These are phyloP conservation scores for Rhododendron simsii DNA, from an alignment of 148 eudicot genomes.

Conservation along the genomic window DNA sequence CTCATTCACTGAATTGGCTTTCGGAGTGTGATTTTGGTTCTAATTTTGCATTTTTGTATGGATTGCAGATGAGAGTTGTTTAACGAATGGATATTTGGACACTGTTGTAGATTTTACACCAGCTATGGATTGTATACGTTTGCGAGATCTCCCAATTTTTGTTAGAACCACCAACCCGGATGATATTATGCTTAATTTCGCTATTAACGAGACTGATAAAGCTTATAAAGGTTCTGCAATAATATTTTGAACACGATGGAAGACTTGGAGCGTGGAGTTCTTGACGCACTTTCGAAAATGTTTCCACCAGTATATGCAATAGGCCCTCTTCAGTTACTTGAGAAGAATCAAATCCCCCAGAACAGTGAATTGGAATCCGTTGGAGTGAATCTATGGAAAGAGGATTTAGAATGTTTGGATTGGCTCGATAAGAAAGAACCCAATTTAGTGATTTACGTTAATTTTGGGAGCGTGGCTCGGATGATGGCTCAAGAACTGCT, in stretches of 20 bases:
- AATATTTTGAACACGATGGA: constrained; percentile 22
- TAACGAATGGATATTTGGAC: constrained; percentile 22
- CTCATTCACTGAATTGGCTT: too few relatives aligned
- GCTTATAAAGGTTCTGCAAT: constrained; percentile 21
- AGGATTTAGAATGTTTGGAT: too few relatives aligned
- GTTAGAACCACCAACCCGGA: constrained; percentile 17
- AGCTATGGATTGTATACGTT: constrained; percentile 21
- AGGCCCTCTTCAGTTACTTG: too few relatives aligned
- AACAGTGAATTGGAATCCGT: too few relatives aligned
- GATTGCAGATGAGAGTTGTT: constrained; percentile 16
- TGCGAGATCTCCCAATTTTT: constrained; percentile 27
- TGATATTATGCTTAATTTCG: constrained; percentile 16
- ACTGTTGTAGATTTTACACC: constrained; percentile 17
- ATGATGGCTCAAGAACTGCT: too few relatives aligned
- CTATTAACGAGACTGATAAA: not conserved
- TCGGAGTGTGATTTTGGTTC: too few relatives aligned
- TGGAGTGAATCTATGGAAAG: too few relatives aligned
- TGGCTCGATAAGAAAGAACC: too few relatives aligned
- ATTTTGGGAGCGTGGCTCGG: too few relatives aligned
- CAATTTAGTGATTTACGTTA: too few relatives aligned
- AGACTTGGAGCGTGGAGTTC: constrained; percentile 9
- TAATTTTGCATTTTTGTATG: too few relatives aligned
- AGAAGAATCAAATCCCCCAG: too few relatives aligned
- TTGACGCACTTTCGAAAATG: constrained; percentile 7
- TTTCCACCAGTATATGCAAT: constrained; percentile 19